phyloP scores from a whole-genome alignment of 805 yeast species.

The Millerozyma acaciae region DNA sequence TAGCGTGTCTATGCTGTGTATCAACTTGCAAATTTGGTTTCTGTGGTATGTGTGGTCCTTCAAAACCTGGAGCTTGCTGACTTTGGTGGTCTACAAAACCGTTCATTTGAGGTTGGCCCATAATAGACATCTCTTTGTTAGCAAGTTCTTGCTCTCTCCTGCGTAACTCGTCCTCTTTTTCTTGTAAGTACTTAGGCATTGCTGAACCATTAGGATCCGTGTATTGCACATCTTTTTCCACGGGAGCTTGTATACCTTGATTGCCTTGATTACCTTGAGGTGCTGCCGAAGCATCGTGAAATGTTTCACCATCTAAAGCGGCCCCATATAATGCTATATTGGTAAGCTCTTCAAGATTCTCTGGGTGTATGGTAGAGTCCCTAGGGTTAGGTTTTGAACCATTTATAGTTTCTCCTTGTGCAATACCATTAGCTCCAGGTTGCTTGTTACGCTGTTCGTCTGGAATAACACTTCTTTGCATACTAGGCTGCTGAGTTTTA shows the following conservation, averaged over 20 bases:
- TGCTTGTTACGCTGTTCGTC: too few species aligned
- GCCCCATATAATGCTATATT: conserved; percentile 38
- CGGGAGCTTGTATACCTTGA: background rate
- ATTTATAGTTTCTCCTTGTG: too few species aligned
- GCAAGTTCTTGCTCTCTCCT: conserved; percentile 24
- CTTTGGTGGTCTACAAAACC: conserved; percentile 2
- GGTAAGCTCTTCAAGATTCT: conserved; percentile 32
- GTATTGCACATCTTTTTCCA: background rate
- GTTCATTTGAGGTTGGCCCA: background rate
- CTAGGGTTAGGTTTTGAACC: too few species aligned
- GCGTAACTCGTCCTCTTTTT: conserved; percentile 23
- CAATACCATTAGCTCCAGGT: too few species aligned
- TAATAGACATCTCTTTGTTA: conserved; percentile 7
- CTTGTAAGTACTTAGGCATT: conserved; percentile 12
- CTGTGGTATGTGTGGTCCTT: conserved; percentile 6
- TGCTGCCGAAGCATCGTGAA: conserved; percentile 1
- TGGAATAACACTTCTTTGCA: too few species aligned
- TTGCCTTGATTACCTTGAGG: background rate
- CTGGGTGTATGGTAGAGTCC: conserved; percentile 17
- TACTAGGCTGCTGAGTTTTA: too few species aligned
- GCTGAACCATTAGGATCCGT: conserved; percentile 3
- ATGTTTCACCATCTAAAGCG: conserved; percentile 20
- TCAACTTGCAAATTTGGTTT: conserved; percentile 4
- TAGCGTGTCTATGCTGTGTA: conserved; percentile 4
- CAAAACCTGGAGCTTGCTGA: conserved; percentile 7